Conservation (phyloP, 2,329 filamentous ascomycete genomes). For the Stagonosporopsis rhizophila region DNA sequence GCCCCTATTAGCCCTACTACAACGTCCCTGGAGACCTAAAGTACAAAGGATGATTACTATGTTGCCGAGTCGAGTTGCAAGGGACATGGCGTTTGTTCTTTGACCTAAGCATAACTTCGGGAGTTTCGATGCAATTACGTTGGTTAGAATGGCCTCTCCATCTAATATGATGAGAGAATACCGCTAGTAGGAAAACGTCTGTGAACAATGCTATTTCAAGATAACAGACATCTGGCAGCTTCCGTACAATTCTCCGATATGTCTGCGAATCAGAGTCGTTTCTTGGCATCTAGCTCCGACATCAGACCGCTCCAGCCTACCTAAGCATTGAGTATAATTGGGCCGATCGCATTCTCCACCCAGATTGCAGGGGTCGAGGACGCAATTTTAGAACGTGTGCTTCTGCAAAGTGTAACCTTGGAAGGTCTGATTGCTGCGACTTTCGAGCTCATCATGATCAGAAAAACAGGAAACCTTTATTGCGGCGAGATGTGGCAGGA, state of each 20-base stretch:
- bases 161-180: not conserved
- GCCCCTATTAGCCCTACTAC: not conserved
- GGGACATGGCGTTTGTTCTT: not conserved
- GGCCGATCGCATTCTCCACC: conserved; percentile 1
- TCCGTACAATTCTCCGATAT: not conserved
- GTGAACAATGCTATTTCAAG: not conserved
- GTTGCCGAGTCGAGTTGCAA: not conserved
- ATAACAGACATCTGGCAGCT: not conserved
- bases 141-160: not conserved
- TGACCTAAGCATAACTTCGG: not conserved
- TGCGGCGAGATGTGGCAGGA: not conserved
- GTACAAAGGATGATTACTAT: conserved; percentile 1
- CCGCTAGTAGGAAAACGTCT: not conserved
- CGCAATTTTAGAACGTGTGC: not conserved
- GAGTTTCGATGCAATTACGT: not conserved
- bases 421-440: not conserved
- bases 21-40: not conserved
- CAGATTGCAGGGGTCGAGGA: not conserved
- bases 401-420: not conserved
- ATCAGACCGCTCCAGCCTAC: not conserved
- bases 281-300: not conserved
- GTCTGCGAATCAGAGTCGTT: not conserved
- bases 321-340: not conserved
- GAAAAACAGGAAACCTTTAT: not conserved
- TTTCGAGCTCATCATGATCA: not conserved